A percentile compares a stretch with the other conserved stretches of the same genome.
Conservation (phyloP, 192 early-diverging fungal genomes). For the Globomyces pollinis-pini region DNA sequence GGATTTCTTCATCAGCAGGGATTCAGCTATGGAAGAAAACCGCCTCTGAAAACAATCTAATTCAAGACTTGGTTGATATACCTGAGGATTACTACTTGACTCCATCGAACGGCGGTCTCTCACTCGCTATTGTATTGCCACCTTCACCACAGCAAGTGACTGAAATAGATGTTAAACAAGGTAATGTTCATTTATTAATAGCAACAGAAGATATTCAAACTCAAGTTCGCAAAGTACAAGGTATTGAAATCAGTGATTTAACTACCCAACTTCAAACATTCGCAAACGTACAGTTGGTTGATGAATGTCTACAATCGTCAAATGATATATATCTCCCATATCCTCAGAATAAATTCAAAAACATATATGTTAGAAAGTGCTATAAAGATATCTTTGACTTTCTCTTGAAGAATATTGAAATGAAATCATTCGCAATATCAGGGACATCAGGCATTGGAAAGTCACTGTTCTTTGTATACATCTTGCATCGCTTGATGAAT, state of each 20-base stretch:
- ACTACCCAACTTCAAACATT: slow-evolving; percentile 9
- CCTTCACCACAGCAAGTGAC: no score
- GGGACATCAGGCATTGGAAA: slow-evolving; percentile 24
- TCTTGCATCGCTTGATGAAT: slow-evolving; percentile 16
- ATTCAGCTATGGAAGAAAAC: no score
- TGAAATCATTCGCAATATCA: slow-evolving; percentile 18
- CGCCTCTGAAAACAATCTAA: no score
- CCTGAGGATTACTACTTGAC: no score
- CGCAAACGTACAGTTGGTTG: slow-evolving; percentile 7
- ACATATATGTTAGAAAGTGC: slow-evolving; percentile 18
- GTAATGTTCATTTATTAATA: no score
- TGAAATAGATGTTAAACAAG: no score
- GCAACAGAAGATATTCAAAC: background rate
- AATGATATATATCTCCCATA: slow-evolving; percentile 11
- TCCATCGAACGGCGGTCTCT: no score
- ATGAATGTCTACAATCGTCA: slow-evolving; percentile 11
- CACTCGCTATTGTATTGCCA: no score
- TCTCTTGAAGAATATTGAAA: slow-evolving; percentile 5
- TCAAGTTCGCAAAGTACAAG: background rate
- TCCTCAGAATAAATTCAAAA: slow-evolving; percentile 15
- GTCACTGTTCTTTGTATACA: slow-evolving; percentile 21
- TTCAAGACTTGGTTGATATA: no score
- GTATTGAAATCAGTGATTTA: slow-evolving; percentile 1
- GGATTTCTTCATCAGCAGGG: no score
- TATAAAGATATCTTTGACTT: slow-evolving; percentile 23